phyloP scores from a whole-genome alignment of 2,329 filamentous ascomycete species.

The Arachnomyces sp. region DNA sequence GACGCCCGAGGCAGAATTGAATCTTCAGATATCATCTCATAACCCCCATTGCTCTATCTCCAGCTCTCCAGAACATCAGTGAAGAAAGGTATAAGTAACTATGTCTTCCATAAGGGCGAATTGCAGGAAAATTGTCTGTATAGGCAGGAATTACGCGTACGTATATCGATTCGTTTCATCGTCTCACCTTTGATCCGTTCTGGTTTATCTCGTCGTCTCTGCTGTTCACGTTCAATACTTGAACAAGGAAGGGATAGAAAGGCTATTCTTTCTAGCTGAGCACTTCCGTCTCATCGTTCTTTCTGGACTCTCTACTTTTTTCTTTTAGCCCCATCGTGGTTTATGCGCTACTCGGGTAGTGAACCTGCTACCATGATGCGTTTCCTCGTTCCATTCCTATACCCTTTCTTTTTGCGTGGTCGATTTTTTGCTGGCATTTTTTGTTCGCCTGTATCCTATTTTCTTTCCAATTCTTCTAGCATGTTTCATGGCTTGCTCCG shows the following conservation, averaged over 20 bases:
- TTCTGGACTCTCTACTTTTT: too few species aligned
- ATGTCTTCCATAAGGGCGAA: constrained; percentile 42
- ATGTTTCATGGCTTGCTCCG: constrained; percentile 1
- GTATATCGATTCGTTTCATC: constrained; percentile 24
- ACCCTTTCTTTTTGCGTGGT: too few species aligned
- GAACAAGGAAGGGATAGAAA: background rate
- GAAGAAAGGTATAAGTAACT: constrained; percentile 13
- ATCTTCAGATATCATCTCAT: too few species aligned
- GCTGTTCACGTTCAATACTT: background rate
- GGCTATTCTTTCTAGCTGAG: background rate
- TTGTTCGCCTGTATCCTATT: constrained; percentile 7
- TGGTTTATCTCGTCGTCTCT: background rate
- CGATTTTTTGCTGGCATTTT: too few species aligned
- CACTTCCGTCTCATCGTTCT: too few species aligned
- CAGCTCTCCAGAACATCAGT: background rate
- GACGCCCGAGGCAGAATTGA: too few species aligned
- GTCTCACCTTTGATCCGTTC: constrained; percentile 1
- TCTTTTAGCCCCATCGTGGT: too few species aligned
- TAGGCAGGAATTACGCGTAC: constrained; percentile 92
- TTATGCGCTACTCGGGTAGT: too few species aligned
- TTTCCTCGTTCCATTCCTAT: too few species aligned
- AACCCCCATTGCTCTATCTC: too few species aligned
- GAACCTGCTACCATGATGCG: background rate
- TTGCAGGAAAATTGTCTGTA: constrained; percentile 74
- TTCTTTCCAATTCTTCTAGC: constrained; percentile 3